Conservation (phyloP, 345 rosid species). For the Salix dunnii region DNA sequence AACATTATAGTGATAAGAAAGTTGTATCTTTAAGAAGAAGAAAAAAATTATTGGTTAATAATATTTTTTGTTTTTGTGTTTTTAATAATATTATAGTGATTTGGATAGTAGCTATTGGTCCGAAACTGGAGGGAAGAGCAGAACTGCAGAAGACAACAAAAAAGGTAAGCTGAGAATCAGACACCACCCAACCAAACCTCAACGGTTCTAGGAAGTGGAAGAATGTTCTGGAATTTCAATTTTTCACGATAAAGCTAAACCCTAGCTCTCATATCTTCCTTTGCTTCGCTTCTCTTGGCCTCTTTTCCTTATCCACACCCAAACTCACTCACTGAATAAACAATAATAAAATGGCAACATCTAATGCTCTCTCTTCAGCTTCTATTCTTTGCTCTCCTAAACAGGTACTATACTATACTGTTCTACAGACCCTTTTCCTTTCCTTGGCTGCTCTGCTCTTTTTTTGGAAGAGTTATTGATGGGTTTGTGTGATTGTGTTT, state of each 20-base stretch:
- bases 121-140: too few relatives aligned
- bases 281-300: neutral
- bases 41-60: too few relatives aligned
- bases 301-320: conserved; percentile 38
- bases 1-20: too few relatives aligned
- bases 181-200: neutral
- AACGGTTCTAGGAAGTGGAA: conserved; percentile 26
- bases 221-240: conserved; percentile 64
- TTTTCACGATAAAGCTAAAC: conserved; percentile 37
- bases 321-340: neutral
- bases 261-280: conserved; percentile 29
- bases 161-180: too few relatives aligned
- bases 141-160: too few relatives aligned
- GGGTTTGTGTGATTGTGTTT: neutral
- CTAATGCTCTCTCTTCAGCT: conserved; percentile 67
- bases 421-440: neutral
- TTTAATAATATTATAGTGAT: too few relatives aligned
- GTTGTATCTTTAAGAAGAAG: too few relatives aligned
- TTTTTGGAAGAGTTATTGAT: neutral
- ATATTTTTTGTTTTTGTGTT: too few relatives aligned
- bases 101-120: too few relatives aligned
- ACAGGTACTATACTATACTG: conserved; percentile 39
- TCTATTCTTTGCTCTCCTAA: conserved; percentile 66
- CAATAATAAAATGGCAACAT: conserved; percentile 54
- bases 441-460: neutral